Conservation (phyloP, 1,139 yeast genomes). For the Lodderomyces theae region DNA sequence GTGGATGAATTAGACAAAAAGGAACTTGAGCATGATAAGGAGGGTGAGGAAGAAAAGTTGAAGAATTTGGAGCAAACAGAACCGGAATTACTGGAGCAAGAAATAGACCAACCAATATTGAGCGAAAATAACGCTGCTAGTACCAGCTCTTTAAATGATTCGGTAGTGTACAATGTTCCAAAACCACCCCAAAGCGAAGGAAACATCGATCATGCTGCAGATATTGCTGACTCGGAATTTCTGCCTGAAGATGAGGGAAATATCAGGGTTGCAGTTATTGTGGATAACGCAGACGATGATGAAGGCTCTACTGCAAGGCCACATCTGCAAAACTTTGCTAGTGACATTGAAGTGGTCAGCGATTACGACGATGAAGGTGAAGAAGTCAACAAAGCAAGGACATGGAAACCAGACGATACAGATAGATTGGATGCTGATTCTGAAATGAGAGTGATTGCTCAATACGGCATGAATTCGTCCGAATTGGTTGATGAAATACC, state of each 20-base stretch:
- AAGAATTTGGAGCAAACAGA: neutral
- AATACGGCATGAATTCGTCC: constrained; percentile 15
- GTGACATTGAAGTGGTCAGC: neutral
- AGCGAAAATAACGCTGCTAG: too few relatives aligned
- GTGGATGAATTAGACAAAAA: constrained; percentile 12
- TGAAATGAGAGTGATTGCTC: constrained; percentile 24
- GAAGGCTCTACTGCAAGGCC: neutral
- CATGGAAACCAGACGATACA: constrained; percentile 10
- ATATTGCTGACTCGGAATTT: neutral
- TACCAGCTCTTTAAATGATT: too few relatives aligned
- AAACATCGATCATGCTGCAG: neutral
- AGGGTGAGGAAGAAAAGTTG: constrained; percentile 3
- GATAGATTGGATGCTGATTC: constrained; percentile 13
- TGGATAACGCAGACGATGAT: neutral
- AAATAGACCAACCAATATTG: too few relatives aligned
- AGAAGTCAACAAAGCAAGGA: neutral
- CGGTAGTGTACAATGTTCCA: too few relatives aligned
- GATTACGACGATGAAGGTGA: neutral
- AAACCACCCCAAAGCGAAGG: neutral
- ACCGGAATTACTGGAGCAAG: too few relatives aligned
- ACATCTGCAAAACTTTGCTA: neutral
- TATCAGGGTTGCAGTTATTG: neutral
- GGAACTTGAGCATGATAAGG: constrained; percentile 3
- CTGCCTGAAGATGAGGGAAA: neutral
- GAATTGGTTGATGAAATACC: constrained; percentile 7